Conservation (phyloP, 495 filamentous ascomycete species). For the Lepidopterella palustris region DNA sequence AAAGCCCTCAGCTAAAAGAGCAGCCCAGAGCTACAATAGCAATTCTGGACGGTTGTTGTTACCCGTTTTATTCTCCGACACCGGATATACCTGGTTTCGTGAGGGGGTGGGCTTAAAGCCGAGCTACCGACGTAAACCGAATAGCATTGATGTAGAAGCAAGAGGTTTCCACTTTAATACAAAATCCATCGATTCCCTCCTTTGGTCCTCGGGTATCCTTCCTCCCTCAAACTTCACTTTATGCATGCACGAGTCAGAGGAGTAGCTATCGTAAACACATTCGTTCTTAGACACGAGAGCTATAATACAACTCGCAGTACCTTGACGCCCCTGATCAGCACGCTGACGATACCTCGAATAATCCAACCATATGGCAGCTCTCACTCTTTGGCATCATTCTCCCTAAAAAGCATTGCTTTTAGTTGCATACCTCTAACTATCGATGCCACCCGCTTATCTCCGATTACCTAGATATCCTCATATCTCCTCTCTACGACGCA, state of each 20-base stretch:
- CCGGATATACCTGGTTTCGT: not conserved
- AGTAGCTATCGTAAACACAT: constrained; percentile 13
- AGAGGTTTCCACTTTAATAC: not conserved
- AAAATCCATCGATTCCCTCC: too few species aligned
- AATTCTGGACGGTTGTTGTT: not conserved
- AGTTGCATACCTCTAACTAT: not conserved
- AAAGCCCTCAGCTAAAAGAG: not conserved
- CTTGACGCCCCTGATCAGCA: not conserved
- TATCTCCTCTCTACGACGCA: constrained; percentile 18
- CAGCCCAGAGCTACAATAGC: too few species aligned
- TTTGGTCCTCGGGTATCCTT: not conserved
- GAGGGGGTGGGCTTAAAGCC: constrained; percentile 1
- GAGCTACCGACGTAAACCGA: constrained; percentile 5
- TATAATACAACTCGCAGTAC: constrained; percentile 27
- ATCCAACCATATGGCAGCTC: constrained; percentile 11
- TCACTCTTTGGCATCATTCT: not conserved
- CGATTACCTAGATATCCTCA: too few species aligned
- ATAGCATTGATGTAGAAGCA: not conserved
- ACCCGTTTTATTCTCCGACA: constrained; percentile 2
- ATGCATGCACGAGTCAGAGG: not conserved
- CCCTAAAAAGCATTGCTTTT: not conserved
- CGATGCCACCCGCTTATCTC: not conserved
- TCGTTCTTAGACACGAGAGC: constrained; percentile 14
- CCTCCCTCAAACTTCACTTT: not conserved
- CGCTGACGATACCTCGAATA: constrained; percentile 11